Percentiles rank a stretch among this genome's conserved stretches.
phyloP scores from a whole-genome alignment of 192 early-diverging fungal genomes.

The Coemansia sp. region DNA sequence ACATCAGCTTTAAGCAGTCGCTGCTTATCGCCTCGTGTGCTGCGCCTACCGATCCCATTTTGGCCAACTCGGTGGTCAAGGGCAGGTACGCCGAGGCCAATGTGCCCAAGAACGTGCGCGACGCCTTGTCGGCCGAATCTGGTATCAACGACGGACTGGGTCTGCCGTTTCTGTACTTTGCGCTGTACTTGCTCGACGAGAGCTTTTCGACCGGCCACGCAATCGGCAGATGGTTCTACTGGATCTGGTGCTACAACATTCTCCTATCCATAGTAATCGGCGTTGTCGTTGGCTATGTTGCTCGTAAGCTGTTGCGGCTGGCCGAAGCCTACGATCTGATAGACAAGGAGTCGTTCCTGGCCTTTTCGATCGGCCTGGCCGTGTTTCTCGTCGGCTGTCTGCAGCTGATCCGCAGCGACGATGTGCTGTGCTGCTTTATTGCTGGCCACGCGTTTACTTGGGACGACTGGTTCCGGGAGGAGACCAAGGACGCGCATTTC shows the following conservation, averaged over 20 bases:
- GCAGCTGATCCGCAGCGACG: conserved; percentile 72
- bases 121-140: conserved; percentile 80
- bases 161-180: conserved; percentile 78
- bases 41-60: conserved; percentile 93
- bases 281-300: conserved; percentile 69
- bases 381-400: conserved; percentile 69
- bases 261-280: conserved; percentile 76
- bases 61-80: conserved; percentile 94
- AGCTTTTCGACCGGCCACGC: conserved; percentile 60
- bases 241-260: conserved; percentile 86
- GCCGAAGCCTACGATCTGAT: conserved; percentile 75
- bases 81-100: conserved; percentile 93
- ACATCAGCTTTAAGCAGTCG: too few species aligned
- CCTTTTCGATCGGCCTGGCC: conserved; percentile 81
- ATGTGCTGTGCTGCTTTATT: conserved; percentile 77
- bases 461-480: conserved; percentile 93
- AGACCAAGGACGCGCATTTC: conserved; percentile 84
- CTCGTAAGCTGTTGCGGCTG: conserved; percentile 71
- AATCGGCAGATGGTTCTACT: conserved; percentile 80
- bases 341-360: conserved; percentile 90
- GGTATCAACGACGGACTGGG: conserved; percentile 92
- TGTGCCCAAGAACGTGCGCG: conserved; percentile 80
- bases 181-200: conserved; percentile 68
- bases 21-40: conserved; percentile 84
- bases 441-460: conserved; percentile 83